phyloP scores from a whole-genome alignment of 2,329 filamentous ascomycete genomes.

The Nigrograna mackinnonii region DNA sequence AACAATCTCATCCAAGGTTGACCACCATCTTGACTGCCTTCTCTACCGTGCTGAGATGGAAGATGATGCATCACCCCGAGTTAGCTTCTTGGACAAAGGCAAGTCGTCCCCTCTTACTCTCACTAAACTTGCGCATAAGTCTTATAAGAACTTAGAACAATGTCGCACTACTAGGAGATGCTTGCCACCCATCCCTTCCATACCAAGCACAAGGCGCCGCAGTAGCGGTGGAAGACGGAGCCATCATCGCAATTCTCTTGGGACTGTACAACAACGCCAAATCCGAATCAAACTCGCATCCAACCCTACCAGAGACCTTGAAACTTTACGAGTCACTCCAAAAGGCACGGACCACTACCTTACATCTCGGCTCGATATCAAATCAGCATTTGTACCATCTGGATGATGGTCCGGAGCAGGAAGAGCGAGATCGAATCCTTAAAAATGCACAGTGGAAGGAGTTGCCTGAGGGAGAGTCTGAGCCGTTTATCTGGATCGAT shows the following conservation, averaged over 20 bases:
- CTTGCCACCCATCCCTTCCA: constrained; percentile 18
- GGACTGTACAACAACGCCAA: constrained; percentile 3
- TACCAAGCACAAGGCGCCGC: constrained; percentile 54
- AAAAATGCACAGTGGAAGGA: constrained; percentile 6
- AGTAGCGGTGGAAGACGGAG: constrained; percentile 67
- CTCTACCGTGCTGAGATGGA: constrained; percentile 13
- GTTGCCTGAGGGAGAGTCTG: constrained; percentile 1
- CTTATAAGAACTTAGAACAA: constrained; percentile 6
- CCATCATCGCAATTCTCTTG: constrained; percentile 27
- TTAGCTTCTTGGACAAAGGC: constrained; percentile 14
- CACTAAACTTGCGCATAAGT: not conserved
- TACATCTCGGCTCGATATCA: constrained; percentile 6
- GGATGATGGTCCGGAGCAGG: constrained; percentile 13
- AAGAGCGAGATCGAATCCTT: constrained; percentile 11
- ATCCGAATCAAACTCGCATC: not conserved
- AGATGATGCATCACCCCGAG: constrained; percentile 16
- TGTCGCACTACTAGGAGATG: constrained; percentile 16
- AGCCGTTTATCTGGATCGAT: constrained; percentile 14
- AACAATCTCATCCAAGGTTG: constrained; percentile 1
- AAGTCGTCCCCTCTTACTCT: not conserved
- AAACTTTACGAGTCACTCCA: constrained; percentile 13
- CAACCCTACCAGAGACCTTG: constrained; percentile 6
- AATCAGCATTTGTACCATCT: constrained; percentile 15
- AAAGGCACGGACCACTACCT: constrained; percentile 10
- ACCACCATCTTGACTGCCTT: constrained; percentile 11